Evolutionary conservation across 805 yeast species (phyloP), one percentile per base, ranked within the genome.

Genomic region (Yarrowia sp.): DNA sequence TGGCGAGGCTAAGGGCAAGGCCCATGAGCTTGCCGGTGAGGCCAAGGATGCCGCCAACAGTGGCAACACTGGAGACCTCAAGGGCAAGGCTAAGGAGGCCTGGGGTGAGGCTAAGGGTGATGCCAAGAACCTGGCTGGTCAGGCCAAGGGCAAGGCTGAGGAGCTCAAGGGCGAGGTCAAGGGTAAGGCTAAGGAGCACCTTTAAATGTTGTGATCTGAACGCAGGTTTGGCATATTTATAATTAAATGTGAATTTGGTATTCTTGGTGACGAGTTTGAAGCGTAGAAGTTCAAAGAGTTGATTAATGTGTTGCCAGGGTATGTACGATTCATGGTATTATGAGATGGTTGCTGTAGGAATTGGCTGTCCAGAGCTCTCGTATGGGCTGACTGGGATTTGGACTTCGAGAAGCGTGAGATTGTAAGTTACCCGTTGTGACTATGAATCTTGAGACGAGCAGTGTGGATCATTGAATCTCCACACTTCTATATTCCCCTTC

Each of bases 1-100:
- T 31, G 63, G 47, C 1, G 42, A 38, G 32, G 61, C 44, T 22
- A 51, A 51, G 58, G 58, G 58, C 5, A 51, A 51, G 58, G 58
- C 58, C 22, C n/a, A 49, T 10, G 56, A 49, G 38, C 24, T 36
- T 19, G 29, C 39, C 16, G 47, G 56, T 4, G 39, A 61, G 25
- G 60, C 60, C 27, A 31, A 61, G 41, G 60, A 21, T 21, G 44
- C 44, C 10, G 21, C 21, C 32, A 38, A 51, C 31, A 18, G 27
- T 8, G 61, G 36, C 12, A 39, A 5, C 22, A 14, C 42, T 18
- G 60, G 58, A 12, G 16, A 36, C 10, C 24, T 33, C 39, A 33
- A 61, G 49, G 61, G 55, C 3, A 31, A 46, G 32, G 62, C 58
- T 27, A 51, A 46, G 32, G 62, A 32, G 58, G 62, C 58, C 36